Evolutionary conservation across 345 rosid species (phyloP), one percentile per base, ranked within the genome.

Genomic region (Abelmoschus esculentus): DNA sequence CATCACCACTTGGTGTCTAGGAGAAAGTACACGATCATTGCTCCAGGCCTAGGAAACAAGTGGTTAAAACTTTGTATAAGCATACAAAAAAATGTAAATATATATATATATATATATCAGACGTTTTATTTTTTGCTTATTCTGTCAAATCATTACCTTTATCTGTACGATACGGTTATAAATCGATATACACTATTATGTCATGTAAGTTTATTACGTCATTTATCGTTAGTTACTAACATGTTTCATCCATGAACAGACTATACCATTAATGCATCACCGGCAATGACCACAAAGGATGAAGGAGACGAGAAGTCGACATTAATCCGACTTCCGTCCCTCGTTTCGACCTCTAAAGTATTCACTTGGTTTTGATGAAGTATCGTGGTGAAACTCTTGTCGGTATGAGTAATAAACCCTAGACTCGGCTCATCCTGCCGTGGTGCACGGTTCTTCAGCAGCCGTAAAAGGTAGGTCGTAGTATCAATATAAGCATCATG

Each of bases 281-380:
- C 93, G 1, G 85, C 84, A 29, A 86, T 64, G 65, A 85, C 83
- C 1, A 88, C 61, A 62, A 86, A 86, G 15, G 86, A 85, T 11
- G 78, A 61, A 9, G 83, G 86, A 31, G 83, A 72, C 32, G 82
- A 72, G 31, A 78, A 80, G 12, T 81, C 82, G 11, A 86, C 83
- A 1, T 65, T 31, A 61, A 86, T 80, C 87, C 81, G 76, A 13
- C 36, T 65, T 0, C 87, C 89, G 31, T 73, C 84, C 67, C 80
- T 80, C 1, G 79, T 76, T 57, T 78, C 70, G 0, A 86, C 76
- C 78, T 88, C 84, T 52, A 88, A 76, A 36, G 87, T 93, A 72
- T 78, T 77, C 1, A 84, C 81, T 18, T 81, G 77, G 67, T 81
- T 83, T 54, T 86, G 91, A 71, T 84, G 86, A 74, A 88, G 86